These are phyloP conservation scores for sorghum (Sorghum bicolor) DNA, from an alignment of 176 grass and related monocot species.

Conservation along the genomic window DNA sequence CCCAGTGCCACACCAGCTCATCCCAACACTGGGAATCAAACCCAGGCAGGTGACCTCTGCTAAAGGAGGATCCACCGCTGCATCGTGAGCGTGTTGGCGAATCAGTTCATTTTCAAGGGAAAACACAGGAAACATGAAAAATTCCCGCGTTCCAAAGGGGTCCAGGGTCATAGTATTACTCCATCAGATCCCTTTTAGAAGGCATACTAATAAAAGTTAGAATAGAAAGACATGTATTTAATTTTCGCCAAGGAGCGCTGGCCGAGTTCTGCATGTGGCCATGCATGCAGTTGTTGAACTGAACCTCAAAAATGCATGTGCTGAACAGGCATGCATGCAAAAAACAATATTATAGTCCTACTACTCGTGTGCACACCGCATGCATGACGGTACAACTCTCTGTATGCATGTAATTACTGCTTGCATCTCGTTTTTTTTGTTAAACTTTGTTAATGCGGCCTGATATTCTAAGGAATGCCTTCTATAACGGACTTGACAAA, in stretches of 20 bases:
- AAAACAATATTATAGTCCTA: neutral
- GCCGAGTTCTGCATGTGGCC: neutral
- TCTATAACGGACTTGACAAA: neutral
- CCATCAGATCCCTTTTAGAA: neutral
- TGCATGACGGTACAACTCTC: neutral
- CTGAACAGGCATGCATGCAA: neutral
- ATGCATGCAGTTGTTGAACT: neutral
- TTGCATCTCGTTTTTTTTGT: neutral
- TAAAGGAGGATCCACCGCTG: neutral
- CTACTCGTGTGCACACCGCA: neutral
- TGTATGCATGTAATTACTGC: neutral
- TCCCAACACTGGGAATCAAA: neutral
- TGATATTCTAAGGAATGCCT: neutral
- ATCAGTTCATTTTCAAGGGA: neutral
- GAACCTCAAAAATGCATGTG: neutral
- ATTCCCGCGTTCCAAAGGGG: neutral
- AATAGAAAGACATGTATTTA: neutral
- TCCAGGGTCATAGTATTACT: neutral
- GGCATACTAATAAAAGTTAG: neutral
- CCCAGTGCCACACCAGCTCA: neutral
- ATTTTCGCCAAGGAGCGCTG: neutral
- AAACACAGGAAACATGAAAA: neutral
- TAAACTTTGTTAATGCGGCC: neutral
- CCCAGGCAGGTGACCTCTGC: neutral
- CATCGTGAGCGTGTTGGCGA: neutral